Percentiles rank a stretch among this genome's conserved stretches.
These are phyloP conservation scores for Juglanconis oblonga DNA, from an alignment of 2,329 filamentous ascomycete species.

Conservation along the genomic window DNA sequence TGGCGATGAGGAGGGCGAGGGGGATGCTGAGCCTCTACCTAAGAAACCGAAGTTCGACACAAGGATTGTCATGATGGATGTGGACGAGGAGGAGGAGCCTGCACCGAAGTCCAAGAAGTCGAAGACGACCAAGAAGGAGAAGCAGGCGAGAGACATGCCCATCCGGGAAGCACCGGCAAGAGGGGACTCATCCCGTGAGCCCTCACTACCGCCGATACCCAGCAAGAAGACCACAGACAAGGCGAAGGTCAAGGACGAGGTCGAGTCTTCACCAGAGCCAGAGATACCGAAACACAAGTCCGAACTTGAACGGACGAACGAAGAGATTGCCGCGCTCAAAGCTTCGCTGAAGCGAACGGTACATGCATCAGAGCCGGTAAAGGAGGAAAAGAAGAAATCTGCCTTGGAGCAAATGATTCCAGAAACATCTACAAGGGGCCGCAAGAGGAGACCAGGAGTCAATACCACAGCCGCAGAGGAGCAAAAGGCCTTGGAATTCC, in stretches of 20 bases:
- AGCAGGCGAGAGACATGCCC: conserved; percentile 20
- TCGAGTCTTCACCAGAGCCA: conserved; percentile 36
- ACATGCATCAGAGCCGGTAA: conserved; percentile 41
- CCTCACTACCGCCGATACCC: background rate
- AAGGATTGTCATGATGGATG: conserved; percentile 70
- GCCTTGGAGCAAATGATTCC: conserved; percentile 74
- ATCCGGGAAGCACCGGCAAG: conserved; percentile 28
- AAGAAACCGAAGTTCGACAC: conserved; percentile 81
- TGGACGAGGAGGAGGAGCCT: conserved; percentile 45
- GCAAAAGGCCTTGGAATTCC: conserved; percentile 62
- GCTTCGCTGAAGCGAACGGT: conserved; percentile 73
- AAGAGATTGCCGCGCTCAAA: conserved; percentile 77
- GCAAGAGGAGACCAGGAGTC: conserved; percentile 63
- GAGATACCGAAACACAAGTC: conserved; percentile 38
- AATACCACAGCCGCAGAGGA: conserved; percentile 55
- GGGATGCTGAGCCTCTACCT: conserved; percentile 53
- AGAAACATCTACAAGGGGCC: conserved; percentile 63
- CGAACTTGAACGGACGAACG: conserved; percentile 68
- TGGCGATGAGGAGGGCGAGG: conserved; percentile 65
- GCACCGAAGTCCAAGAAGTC: conserved; percentile 23
- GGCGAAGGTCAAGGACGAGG: conserved; percentile 15
- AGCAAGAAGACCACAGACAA: conserved; percentile 7
- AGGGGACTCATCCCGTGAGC: conserved; percentile 19
- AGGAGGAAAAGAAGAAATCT: conserved; percentile 59
- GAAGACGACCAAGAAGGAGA: conserved; percentile 27